phyloP scores from a whole-genome alignment of 2,329 filamentous ascomycete species.

The Phialemonium atrogriseum region DNA sequence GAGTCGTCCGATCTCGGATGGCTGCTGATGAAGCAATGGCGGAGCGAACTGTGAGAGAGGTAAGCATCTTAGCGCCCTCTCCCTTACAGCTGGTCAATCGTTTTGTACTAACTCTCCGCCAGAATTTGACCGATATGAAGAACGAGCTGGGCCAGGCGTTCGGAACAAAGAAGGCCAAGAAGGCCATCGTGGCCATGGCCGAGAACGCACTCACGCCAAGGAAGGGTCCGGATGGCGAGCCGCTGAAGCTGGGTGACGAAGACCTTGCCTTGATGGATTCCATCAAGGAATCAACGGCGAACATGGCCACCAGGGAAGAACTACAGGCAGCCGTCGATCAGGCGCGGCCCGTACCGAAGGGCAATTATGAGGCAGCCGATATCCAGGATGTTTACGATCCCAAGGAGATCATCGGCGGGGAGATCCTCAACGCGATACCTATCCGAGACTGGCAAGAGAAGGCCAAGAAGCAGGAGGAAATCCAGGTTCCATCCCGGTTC shows the following conservation, averaged over 20 bases:
- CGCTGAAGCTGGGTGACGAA: constrained; percentile 45
- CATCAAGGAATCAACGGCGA: constrained; percentile 52
- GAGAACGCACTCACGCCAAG: constrained; percentile 59
- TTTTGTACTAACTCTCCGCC: no score
- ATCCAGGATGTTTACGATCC: constrained; percentile 67
- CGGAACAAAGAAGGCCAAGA: constrained; percentile 79
- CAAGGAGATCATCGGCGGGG: constrained; percentile 55
- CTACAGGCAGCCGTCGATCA: constrained; percentile 57
- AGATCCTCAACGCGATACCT: constrained; percentile 58
- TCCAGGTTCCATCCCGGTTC: constrained; percentile 52
- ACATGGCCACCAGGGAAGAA: constrained; percentile 60
- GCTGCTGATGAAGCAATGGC: constrained; percentile 37
- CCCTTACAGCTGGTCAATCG: no score
- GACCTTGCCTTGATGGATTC: constrained; percentile 53
- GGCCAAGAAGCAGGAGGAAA: constrained; percentile 46
- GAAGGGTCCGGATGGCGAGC: constrained; percentile 24
- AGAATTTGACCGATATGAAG: constrained; percentile 51
- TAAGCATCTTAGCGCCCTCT: no score
- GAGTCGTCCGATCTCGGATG: constrained; percentile 47
- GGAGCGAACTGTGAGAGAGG: constrained; percentile 26
- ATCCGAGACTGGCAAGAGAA: constrained; percentile 69
- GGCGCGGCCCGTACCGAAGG: constrained; percentile 63
- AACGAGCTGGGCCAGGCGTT: constrained; percentile 70
- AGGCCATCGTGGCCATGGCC: constrained; percentile 59
- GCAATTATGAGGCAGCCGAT: constrained; percentile 58